Evolutionary conservation across 2,329 filamentous ascomycete genomes (phyloP), one percentile per base, ranked within the genome.

Genomic region (Parastagonospora nodorum): DNA sequence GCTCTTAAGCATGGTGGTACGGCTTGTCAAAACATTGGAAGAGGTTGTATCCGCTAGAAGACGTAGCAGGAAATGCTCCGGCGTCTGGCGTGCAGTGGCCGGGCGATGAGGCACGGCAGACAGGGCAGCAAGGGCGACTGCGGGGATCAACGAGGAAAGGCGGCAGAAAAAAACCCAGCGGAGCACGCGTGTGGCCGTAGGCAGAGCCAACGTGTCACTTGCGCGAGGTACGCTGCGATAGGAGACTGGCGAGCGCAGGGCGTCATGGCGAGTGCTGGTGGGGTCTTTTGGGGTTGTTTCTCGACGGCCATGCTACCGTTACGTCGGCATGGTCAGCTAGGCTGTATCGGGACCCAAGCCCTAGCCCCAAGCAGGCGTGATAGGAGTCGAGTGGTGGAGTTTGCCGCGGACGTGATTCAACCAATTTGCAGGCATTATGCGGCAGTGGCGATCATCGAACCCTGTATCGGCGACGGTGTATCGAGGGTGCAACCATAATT

Each of bases 11-110:
- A 73, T 74, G 65, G 71, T 74, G 61, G 67, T 71, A 74, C 69
- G 66, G 66, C 60, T 65, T 59, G 64, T 59, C 61, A 66, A 61
- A 58, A 63, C 57, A 67, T 64, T 54, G 60, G 63, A 68, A 63
- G 69, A 62, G 68, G 72, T 74, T 71, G 65, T 72, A 74, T 74
- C 67, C 67, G 66, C 69, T 72, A 72, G 60, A 59, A 60, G 57
- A 61, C 51, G 66, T 58, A 58, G 64, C 58, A 61, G 63, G 57
- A 63, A 68, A 65, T 66, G 51, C 59, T 65, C 61, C 66, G 64
- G 60, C 50, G 55, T 54, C 50, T 62, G 55, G 60, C 58, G 61
- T 55, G 55, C 53, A 52, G 55, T 60, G 56, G 53, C 50, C 48
- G 50, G 55, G 40, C 47, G 56, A 50, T 59, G 61, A 64, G 64